Percentiles rank a stretch among this genome's conserved stretches.
Evolutionary conservation across 2,329 filamentous ascomycete species (phyloP).

Genomic region (Knoxdaviesia proteae): DNA sequence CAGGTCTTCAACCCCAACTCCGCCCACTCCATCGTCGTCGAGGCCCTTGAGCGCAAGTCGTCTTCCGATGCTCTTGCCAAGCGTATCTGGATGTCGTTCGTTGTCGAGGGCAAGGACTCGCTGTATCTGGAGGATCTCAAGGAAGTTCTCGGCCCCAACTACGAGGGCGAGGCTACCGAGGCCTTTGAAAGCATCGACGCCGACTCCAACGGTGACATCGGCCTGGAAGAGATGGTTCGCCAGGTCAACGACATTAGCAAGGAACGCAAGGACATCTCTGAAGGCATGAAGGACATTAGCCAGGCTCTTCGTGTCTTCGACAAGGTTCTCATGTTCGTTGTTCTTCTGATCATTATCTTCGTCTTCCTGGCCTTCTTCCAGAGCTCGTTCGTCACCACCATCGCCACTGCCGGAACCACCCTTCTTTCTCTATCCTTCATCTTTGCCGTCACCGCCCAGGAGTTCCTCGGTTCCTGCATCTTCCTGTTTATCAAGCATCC

Average conservation of each 20-base stretch:
- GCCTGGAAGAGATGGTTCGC: constrained; percentile 83
- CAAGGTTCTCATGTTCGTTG: constrained; percentile 61
- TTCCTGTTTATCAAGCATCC: constrained; percentile 98
- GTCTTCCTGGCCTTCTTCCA: constrained; percentile 85
- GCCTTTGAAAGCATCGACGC: constrained; percentile 63
- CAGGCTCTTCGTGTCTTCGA: constrained; percentile 86
- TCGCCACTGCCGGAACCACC: constrained; percentile 78
- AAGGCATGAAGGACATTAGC: constrained; percentile 93
- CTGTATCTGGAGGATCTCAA: constrained; percentile 63
- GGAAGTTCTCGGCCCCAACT: constrained; percentile 64
- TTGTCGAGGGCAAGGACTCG: constrained; percentile 67
- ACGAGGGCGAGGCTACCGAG: constrained; percentile 63
- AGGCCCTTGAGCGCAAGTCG: constrained; percentile 66
- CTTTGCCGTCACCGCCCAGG: constrained; percentile 77
- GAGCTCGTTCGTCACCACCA: constrained; percentile 61
- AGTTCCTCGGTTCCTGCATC: constrained; percentile 94
- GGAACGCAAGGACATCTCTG: constrained; percentile 70
- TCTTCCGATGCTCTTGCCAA: constrained; percentile 84
- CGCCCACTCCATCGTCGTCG: constrained; percentile 71
- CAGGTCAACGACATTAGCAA: constrained; percentile 68
- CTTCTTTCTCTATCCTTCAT: constrained; percentile 93
- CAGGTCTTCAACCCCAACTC: constrained; percentile 86
- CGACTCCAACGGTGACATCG: constrained; percentile 85
- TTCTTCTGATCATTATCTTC: constrained; percentile 61
- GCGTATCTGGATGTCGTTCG: constrained; percentile 96